A percentile compares a stretch with the other conserved stretches of the same genome.
Evolutionary conservation across 331 rosid species (phyloP).

Genomic region (Malus hybrid): DNA sequence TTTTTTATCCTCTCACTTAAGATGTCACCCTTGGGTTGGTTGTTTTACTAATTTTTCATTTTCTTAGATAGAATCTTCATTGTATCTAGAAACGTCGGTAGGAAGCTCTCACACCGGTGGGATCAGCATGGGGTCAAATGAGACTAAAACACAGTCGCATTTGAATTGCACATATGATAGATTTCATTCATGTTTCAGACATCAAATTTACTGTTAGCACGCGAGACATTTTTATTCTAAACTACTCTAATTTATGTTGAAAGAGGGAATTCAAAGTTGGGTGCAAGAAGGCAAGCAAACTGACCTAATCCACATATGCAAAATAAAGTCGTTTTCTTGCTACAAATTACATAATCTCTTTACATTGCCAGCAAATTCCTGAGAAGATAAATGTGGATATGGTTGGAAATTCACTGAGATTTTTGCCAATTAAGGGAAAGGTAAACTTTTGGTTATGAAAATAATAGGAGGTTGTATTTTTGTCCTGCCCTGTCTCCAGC

Average conservation of each 20-base stretch:
- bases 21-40: not conserved
- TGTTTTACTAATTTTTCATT: not conserved
- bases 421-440: not conserved
- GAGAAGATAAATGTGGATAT: not conserved
- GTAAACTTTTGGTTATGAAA: not conserved
- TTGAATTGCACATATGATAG: not conserved
- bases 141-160: not conserved
- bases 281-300: not conserved
- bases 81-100: not conserved
- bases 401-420: not conserved
- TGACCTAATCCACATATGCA: not conserved
- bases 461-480: not conserved
- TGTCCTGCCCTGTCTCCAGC: too few relatives aligned
- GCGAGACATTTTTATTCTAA: too few relatives aligned
- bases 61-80: not conserved
- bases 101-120: not conserved
- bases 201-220: not conserved
- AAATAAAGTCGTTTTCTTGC: not conserved
- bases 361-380: not conserved
- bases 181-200: not conserved
- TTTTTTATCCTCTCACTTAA: not conserved
- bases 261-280: not conserved
- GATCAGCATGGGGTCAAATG: not conserved
- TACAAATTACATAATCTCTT: not conserved
- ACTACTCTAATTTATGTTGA: too few relatives aligned